Conservation (phyloP, 2,329 filamentous ascomycete species). For the Huntiella decipiens region DNA sequence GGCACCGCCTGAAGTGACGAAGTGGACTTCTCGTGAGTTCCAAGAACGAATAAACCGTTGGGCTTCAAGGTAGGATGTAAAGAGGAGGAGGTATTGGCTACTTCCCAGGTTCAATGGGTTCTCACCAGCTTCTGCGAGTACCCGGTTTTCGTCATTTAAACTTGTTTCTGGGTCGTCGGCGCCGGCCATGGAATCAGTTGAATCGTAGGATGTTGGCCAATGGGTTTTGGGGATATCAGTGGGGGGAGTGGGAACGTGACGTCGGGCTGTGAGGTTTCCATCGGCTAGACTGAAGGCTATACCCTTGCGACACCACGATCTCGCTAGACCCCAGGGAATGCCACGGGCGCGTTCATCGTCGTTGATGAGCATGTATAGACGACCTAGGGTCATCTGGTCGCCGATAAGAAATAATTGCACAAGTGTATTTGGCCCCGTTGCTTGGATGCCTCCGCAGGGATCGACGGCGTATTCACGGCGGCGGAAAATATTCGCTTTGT, state of each 20-base stretch:
- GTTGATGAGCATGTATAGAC: constrained; percentile 21
- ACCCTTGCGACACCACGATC: constrained; percentile 10
- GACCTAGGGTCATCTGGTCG: constrained; percentile 15
- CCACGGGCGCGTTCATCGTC: constrained; percentile 24
- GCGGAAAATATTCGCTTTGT: constrained; percentile 10
- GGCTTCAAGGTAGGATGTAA: constrained; percentile 17
- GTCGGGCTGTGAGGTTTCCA: constrained; percentile 5
- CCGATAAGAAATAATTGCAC: constrained; percentile 18
- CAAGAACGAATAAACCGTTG: constrained; percentile 24
- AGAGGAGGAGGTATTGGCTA: constrained; percentile 8
- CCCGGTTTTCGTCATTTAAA: background rate
- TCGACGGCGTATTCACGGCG: constrained; percentile 8
- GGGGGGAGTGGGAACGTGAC: background rate
- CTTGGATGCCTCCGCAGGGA: background rate
- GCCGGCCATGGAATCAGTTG: background rate
- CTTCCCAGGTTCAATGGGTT: constrained; percentile 3
- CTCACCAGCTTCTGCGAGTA: background rate
- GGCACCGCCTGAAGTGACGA: constrained; percentile 6
- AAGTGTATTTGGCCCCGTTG: constrained; percentile 12
- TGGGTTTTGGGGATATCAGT: background rate
- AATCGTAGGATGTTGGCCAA: background rate
- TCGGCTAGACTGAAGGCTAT: constrained; percentile 8
- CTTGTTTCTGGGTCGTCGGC: background rate
- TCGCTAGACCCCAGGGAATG: constrained; percentile 14
- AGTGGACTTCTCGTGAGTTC: constrained; percentile 18